Evolutionary conservation across 192 early-diverging fungal genomes (phyloP).

Genomic region (Diversispora eburnea): DNA sequence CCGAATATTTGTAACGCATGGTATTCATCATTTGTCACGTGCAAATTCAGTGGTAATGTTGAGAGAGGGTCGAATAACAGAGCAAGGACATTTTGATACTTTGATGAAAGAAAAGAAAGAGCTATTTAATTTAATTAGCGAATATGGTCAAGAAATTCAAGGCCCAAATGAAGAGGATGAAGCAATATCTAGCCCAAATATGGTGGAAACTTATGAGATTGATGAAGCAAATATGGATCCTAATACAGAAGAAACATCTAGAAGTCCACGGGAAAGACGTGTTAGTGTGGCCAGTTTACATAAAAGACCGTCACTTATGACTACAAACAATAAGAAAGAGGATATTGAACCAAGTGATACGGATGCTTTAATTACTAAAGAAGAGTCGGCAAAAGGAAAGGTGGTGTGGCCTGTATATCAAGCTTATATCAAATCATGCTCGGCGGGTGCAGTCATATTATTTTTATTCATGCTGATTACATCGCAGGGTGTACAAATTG

Average conservation of each 20-base stretch:
- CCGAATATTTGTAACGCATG: conserved; percentile 80
- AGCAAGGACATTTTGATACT: conserved; percentile 62
- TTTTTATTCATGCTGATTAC: conserved; percentile 59
- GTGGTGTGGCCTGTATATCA: conserved; percentile 79
- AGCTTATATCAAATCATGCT: conserved; percentile 78
- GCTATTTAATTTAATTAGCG: conserved; percentile 64
- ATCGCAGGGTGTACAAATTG: conserved; percentile 54
- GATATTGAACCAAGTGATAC: conserved; percentile 30
- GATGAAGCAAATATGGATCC: conserved; percentile 30
- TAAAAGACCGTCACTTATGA: conserved; percentile 56
- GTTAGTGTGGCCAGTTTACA: conserved; percentile 42
- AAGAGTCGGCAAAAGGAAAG: conserved; percentile 78
- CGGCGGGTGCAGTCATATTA: conserved; percentile 48
- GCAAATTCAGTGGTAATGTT: conserved; percentile 69
- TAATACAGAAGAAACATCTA: neutral
- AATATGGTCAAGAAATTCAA: conserved; percentile 55
- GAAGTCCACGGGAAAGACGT: conserved; percentile 29
- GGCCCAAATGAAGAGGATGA: conserved; percentile 34
- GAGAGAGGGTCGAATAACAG: conserved; percentile 63
- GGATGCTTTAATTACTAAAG: conserved; percentile 66
- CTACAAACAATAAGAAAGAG: conserved; percentile 31
- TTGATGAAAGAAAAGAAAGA: conserved; percentile 63
- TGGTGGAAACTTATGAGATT: conserved; percentile 27
- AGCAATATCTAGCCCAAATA: conserved; percentile 21
- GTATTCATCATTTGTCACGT: conserved; percentile 71